A percentile compares a stretch with the other conserved stretches of the same genome.
These are phyloP conservation scores for Staphylotrichum longicolle DNA, from an alignment of 495 filamentous ascomycete genomes.

Conservation along the genomic window DNA sequence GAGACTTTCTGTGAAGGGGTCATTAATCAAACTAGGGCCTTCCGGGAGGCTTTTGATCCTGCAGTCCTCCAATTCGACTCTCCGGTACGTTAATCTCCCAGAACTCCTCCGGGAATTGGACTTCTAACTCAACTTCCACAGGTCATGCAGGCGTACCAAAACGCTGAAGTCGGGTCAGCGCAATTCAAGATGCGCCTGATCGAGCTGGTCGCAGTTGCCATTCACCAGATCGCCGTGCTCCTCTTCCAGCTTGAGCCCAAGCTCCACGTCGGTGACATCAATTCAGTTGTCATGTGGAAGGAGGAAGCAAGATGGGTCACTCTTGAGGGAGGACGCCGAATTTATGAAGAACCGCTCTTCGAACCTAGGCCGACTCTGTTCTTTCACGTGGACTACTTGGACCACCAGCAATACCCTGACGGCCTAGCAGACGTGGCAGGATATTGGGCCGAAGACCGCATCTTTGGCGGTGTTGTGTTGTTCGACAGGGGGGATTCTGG, in stretches of 20 bases:
- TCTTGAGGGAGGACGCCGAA: not conserved
- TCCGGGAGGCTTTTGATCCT: slow-evolving; percentile 6
- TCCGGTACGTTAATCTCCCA: not conserved
- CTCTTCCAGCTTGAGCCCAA: slow-evolving; percentile 7
- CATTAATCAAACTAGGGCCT: not conserved
- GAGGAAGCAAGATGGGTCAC: slow-evolving; percentile 1
- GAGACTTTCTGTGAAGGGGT: slow-evolving; percentile 7
- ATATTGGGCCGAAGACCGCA: slow-evolving; percentile 19
- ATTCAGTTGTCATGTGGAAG: slow-evolving; percentile 7
- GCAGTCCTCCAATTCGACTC: slow-evolving; percentile 1
- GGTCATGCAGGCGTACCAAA: slow-evolving; percentile 14
- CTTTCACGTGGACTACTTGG: slow-evolving; percentile 9
- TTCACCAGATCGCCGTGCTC: slow-evolving; percentile 16
- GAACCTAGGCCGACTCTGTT: slow-evolving; percentile 4
- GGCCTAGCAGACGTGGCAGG: slow-evolving; percentile 12
- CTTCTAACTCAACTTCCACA: not conserved
- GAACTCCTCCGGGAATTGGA: not conserved
- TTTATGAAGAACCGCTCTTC: not conserved
- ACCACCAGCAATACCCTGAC: slow-evolving; percentile 11
- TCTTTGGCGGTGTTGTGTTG: slow-evolving; percentile 4
- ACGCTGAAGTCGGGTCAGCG: not conserved
- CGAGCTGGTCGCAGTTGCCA: slow-evolving; percentile 4
- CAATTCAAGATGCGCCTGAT: slow-evolving; percentile 16
- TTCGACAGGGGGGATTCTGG: slow-evolving; percentile 10
- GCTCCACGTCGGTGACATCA: slow-evolving; percentile 14